phyloP scores from a whole-genome alignment of 768 basidiomycete genomes.

The Strobilomyces dryophilus region DNA sequence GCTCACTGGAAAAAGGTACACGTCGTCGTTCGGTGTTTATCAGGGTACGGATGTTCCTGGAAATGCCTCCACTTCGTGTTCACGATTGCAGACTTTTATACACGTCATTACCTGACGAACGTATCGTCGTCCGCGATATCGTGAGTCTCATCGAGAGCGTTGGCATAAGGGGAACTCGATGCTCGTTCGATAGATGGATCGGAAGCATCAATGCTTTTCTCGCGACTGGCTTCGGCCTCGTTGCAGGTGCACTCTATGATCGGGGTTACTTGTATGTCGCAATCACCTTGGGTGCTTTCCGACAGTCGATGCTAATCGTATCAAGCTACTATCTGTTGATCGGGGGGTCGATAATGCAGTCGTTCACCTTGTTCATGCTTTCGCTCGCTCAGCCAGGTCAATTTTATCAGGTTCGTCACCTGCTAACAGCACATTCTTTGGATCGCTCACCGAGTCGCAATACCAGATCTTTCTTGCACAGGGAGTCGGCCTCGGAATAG shows the following conservation, averaged over 20 bases:
- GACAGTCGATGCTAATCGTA: neutral
- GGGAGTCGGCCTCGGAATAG: slow-evolving; percentile 44
- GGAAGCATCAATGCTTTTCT: slow-evolving; percentile 46
- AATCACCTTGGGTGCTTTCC: neutral
- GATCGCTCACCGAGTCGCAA: neutral
- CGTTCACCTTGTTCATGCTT: slow-evolving; percentile 40
- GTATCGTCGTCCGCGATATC: slow-evolving; percentile 34
- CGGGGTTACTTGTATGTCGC: slow-evolving; percentile 44
- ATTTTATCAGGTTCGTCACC: slow-evolving; percentile 38
- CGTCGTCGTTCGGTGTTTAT: slow-evolving; percentile 38
- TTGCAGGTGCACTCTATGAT: slow-evolving; percentile 46
- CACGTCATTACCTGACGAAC: slow-evolving; percentile 32
- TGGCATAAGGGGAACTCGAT: neutral
- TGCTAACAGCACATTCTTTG: neutral
- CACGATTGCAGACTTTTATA: slow-evolving; percentile 34
- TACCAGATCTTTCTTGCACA: slow-evolving; percentile 45
- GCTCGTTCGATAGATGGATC: slow-evolving; percentile 33
- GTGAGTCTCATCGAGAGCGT: slow-evolving; percentile 20
- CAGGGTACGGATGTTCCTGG: slow-evolving; percentile 25
- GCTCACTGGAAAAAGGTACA: slow-evolving; percentile 24
- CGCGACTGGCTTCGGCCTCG: slow-evolving; percentile 32
- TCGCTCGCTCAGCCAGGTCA: slow-evolving; percentile 39
- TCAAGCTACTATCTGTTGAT: slow-evolving; percentile 42
- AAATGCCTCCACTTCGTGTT: neutral
- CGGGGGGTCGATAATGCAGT: slow-evolving; percentile 41